Conservation (phyloP, 139 green algal genomes). For the Chlorella sp. region DNA sequence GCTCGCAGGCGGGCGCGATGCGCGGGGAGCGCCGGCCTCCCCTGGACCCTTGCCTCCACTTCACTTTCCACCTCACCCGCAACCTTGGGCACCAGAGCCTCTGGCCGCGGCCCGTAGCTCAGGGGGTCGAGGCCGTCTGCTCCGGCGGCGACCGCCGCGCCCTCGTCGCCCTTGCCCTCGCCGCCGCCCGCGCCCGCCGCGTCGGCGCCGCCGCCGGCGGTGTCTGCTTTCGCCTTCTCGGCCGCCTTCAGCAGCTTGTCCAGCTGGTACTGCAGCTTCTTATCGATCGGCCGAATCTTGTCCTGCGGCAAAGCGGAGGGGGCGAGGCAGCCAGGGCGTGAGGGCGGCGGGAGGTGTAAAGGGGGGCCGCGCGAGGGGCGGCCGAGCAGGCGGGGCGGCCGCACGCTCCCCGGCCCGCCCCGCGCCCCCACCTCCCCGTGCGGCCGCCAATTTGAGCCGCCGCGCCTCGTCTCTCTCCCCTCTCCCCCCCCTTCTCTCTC, state of each 20-base stretch:
- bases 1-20: no score
- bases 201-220: background rate
- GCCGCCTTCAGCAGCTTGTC: slow-evolving; percentile 89
- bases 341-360: no score
- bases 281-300: slow-evolving; percentile 94
- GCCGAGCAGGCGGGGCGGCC: background rate
- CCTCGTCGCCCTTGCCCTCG: no score
- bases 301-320: slow-evolving; percentile 42
- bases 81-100: slow-evolving; percentile 69
- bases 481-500: no score
- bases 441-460: no score
- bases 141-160: slow-evolving; percentile 34
- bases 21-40: background rate
- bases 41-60: no score
- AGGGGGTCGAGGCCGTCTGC: slow-evolving; percentile 46
- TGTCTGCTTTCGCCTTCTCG: background rate
- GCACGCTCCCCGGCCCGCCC: no score
- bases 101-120: slow-evolving; percentile 70
- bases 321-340: background rate
- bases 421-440: background rate
- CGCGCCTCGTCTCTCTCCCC: no score
- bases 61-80: no score
- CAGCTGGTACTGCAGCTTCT: slow-evolving; percentile 95
- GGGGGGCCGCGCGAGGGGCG: no score
- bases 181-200: slow-evolving; percentile 30